phyloP scores from a whole-genome alignment of 441 rosid genomes.

The Mallotus repandus region DNA sequence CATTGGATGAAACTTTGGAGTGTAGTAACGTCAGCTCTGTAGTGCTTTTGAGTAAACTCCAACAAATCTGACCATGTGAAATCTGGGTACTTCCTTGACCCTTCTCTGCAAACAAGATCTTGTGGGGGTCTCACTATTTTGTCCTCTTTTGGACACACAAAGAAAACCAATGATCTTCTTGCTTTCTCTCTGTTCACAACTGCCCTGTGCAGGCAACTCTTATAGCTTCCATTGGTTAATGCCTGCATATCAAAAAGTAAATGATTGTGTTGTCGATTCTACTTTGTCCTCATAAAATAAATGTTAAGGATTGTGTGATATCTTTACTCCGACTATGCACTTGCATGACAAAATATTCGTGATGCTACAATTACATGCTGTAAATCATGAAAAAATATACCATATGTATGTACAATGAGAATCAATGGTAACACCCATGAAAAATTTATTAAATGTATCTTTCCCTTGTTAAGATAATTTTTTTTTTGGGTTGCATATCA shows the following conservation, averaged over 20 bases:
- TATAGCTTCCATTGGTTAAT: constrained; percentile 45
- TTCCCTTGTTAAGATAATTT: too few relatives aligned
- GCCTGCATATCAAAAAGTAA: constrained; percentile 31
- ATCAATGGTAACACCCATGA: too few relatives aligned
- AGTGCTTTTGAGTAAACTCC: constrained; percentile 44
- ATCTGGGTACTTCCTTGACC: constrained; percentile 41
- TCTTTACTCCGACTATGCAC: too few relatives aligned
- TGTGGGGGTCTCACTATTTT: constrained; percentile 41
- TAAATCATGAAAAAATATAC: too few relatives aligned
- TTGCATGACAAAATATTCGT: too few relatives aligned
- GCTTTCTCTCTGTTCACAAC: constrained; percentile 38
- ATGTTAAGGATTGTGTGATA: too few relatives aligned
- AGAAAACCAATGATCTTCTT: constrained; percentile 45
- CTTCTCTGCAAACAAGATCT: constrained; percentile 24
- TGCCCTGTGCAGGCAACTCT: constrained; percentile 51
- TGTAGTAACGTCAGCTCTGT: constrained; percentile 45
- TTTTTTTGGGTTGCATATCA: too few relatives aligned
- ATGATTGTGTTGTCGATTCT: neutral
- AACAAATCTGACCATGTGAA: constrained; percentile 52
- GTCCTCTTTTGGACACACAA: constrained; percentile 46
- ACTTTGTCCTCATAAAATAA: too few relatives aligned
- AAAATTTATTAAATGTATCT: too few relatives aligned
- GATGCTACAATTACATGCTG: too few relatives aligned
- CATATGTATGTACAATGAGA: too few relatives aligned
- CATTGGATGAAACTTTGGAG: constrained; percentile 42